Base-by-base conservation (phyloP, 805 yeast species). In the Candida suzukii region DNA sequence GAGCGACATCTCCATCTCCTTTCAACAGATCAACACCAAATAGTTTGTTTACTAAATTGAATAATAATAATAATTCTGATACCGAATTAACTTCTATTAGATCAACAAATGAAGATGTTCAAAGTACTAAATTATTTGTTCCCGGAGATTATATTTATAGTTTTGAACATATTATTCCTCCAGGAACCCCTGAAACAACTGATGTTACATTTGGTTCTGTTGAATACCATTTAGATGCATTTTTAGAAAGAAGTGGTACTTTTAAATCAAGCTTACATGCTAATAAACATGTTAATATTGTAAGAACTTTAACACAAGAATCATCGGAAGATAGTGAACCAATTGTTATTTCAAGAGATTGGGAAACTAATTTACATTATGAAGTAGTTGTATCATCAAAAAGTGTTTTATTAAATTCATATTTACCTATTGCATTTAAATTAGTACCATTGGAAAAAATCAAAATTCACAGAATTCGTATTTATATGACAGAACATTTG, bases 141-240 rank as follows among this genome's bases (percentile, higher is more conserved):
- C 88, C 95, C 0, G 99, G 98, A 18, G 97, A 90, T 53, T 93
- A 93, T 56, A 73, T 88, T 36, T 93, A 91, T 66, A 83, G 87
- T 44, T 91, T 93, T 60, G 99, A 93, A 60, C 86, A 88, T 44
- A 82, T 95, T 6, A 70, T 93, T 22, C 91, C 86, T 6, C 75
- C 90, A 11, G 77, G 84, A 13, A 68, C 81, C 22, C 97, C 97
- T 0, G 99, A 93, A 58, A 56, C 95, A 0, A 73, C 83, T 3
- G 64, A 67, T 29, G 87, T 87, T 13, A 79, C 88, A 6, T 88
- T 87, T 62, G 99, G 99, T 2, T 70, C 75, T 13, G 95, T 88
- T 2, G 56, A 62, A 28, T 93, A 95, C 63, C 61, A 58, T 35
- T 66, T 93, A 35, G 84, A 82, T 43, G 88, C 90, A 1, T 59